phyloP scores from a whole-genome alignment of 805 yeast species.

The Vanderwaltozyma tropicalis region DNA sequence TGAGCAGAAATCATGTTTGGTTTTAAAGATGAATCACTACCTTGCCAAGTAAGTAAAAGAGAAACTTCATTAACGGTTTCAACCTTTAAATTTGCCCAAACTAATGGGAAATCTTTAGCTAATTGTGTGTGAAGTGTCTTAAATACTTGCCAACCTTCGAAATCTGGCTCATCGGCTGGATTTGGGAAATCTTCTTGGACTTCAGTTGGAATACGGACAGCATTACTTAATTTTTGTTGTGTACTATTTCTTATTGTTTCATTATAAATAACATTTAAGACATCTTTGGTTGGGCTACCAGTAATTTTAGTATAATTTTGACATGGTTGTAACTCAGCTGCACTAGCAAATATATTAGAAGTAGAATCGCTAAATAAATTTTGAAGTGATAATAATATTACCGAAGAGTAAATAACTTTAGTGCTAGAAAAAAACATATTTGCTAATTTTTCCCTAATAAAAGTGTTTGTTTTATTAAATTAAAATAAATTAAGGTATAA shows the following conservation, averaged over 20 bases:
- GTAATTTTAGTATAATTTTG: too few relatives aligned
- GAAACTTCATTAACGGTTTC: constrained; percentile 56
- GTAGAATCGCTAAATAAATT: too few relatives aligned
- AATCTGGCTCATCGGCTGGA: constrained; percentile 28
- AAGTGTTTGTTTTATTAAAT: too few relatives aligned
- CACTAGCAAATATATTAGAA: too few relatives aligned
- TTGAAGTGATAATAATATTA: too few relatives aligned
- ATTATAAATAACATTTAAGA: not conserved
- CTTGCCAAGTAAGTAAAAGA: constrained; percentile 54
- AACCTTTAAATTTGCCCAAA: constrained; percentile 37
- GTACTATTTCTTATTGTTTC: constrained; percentile 21
- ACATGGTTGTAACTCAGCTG: too few relatives aligned
- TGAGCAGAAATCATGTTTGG: constrained; percentile 71
- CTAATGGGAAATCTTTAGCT: constrained; percentile 45
- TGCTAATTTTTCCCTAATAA: too few relatives aligned
- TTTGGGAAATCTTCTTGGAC: constrained; percentile 41
- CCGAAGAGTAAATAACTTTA: too few relatives aligned
- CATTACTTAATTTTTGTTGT: constrained; percentile 40
- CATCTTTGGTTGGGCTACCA: too few relatives aligned
- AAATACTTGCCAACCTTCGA: constrained; percentile 35
- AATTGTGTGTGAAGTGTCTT: constrained; percentile 43
- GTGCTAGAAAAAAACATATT: too few relatives aligned
- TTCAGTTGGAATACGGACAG: constrained; percentile 57
- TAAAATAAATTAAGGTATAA: too few relatives aligned
- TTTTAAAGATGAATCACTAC: constrained; percentile 40